phyloP scores from a whole-genome alignment of 768 basidiomycete genomes.

The Amanita brunnescens region DNA sequence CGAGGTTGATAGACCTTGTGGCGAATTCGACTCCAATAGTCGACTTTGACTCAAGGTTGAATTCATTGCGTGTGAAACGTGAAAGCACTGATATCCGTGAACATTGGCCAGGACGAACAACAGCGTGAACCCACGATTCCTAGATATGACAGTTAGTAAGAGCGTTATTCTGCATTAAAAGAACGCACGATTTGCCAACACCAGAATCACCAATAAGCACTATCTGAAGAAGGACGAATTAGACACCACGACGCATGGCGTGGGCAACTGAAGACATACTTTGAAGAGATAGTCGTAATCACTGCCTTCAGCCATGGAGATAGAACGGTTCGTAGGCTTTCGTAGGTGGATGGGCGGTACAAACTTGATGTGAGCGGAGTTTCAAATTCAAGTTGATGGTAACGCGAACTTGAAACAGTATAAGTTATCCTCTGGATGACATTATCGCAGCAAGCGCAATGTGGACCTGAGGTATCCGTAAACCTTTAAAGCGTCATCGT shows the following conservation, averaged over 20 bases:
- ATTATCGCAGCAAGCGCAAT: no score
- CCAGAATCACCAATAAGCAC: conserved; percentile 99
- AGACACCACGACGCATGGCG: not conserved
- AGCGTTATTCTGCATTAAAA: conserved; percentile 6
- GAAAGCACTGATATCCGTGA: conserved; percentile 74
- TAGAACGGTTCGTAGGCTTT: not conserved
- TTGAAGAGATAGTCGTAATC: conserved; percentile 99
- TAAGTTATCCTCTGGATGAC: no score
- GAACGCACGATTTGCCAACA: conserved; percentile 96
- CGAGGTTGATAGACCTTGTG: conserved; percentile 90
- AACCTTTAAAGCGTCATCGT: no score
- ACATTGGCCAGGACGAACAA: not conserved
- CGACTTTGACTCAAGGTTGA: conserved; percentile 98
- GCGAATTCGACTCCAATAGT: conserved; percentile 99
- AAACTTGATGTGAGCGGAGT: conserved; percentile 16
- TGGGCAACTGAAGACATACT: conserved; percentile 33
- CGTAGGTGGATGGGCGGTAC: conserved; percentile 14
- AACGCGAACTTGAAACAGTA: no score
- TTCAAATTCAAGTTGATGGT: conserved; percentile 13
- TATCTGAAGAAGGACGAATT: conserved; percentile 44
- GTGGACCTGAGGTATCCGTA: no score
- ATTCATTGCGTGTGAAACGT: conserved; percentile 99
- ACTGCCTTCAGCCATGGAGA: conserved; percentile 77
- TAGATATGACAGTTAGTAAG: conserved; percentile 19
- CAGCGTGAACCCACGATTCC: conserved; percentile 47